These are phyloP conservation scores for Capsicum chinense DNA, from an alignment of 257 asterid genomes.

Conservation along the genomic window DNA sequence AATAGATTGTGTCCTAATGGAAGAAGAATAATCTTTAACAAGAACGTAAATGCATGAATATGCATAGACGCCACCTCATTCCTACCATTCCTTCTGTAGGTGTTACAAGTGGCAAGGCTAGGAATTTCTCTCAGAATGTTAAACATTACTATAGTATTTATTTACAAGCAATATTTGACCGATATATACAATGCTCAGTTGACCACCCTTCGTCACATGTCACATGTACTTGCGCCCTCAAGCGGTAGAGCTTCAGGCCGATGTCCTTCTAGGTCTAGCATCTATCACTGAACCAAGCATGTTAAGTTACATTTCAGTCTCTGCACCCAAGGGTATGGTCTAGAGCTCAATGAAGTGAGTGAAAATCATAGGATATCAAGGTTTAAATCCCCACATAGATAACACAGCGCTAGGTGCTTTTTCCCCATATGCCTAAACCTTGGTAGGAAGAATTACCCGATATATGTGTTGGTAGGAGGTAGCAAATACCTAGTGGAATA, in stretches of 20 bases:
- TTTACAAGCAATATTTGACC: background rate
- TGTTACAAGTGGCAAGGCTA: background rate
- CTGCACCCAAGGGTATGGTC: background rate
- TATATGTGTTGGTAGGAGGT: constrained; percentile 4
- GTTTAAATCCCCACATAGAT: background rate
- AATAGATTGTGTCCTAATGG: background rate
- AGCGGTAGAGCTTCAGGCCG: no score
- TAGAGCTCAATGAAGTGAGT: background rate
- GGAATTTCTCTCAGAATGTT: background rate
- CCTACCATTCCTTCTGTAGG: background rate
- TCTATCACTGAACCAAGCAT: background rate
- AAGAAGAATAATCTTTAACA: background rate
- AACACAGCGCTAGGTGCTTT: background rate
- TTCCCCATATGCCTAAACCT: background rate
- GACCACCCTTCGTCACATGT: background rate
- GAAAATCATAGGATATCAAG: background rate
- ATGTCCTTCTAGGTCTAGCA: background rate
- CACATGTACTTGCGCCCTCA: background rate
- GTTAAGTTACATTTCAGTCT: background rate
- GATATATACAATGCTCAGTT: background rate
- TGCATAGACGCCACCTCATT: background rate
- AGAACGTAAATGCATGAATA: background rate
- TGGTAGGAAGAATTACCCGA: background rate
- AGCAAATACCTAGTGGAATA: background rate
- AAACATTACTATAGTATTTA: background rate